Evolutionary conservation across 805 yeast species (phyloP), one percentile per base, ranked within the genome.

Genomic region (Candida tammaniensis): DNA sequence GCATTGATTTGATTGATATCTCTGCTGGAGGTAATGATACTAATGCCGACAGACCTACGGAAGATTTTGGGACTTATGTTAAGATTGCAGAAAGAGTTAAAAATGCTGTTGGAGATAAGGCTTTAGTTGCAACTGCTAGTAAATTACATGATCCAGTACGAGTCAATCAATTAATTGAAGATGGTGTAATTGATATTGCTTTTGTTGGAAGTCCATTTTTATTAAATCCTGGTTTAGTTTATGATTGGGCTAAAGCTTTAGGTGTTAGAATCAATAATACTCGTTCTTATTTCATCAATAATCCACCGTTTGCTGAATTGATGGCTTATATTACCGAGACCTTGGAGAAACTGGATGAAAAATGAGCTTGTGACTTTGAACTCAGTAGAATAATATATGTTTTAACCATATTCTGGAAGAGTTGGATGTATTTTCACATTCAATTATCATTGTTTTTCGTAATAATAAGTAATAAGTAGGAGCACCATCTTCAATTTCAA

Each of bases 1-100:
- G 76, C 5, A 64, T 78, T 29, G 76, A 74, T 38, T 54, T 77
- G n/a, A 42, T 78, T 23, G 84, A 79, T 47, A 63, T 72, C 27
- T 74, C 81, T 1, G 59, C 76, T 6, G 82, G 81, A 38, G 79
- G 79, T 29, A 66, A 64, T 47, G 56, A 55, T 42, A 39, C 52
- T 27, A 44, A 54, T 27, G 60, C 55, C 38, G 47, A 38, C 16
- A 46, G 64, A 46, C 47, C 61, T 49, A 32, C 35, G 11, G 27
- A 29, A 7, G 38, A n/a, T 2, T 37, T 40, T 31, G 71, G 69
- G 2, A 42, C 54, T 38, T 74, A 72, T 41, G 57, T 57, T 4
- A 64, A 58, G 13, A 50, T 54, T 31, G 71, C 82, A 5, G 51
- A 47, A 36, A 58, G 57, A 4, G 41, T 76, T 32, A 74, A 74